Evolutionary conservation across 768 basidiomycete species (phyloP).

Genomic region (Leucocoprinus sp.): DNA sequence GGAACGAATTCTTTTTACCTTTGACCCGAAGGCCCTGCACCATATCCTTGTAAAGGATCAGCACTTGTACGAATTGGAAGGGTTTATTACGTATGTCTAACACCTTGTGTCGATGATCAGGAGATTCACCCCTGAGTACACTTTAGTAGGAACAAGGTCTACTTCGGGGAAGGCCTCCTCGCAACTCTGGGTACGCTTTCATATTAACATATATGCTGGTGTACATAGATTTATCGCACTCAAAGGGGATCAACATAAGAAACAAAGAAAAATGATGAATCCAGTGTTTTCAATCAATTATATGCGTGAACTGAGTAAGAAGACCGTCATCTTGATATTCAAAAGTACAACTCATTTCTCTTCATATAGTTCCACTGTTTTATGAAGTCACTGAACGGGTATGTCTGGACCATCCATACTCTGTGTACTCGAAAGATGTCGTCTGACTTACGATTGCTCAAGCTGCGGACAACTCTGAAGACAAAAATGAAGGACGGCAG

Average conservation of each 20-base stretch:
- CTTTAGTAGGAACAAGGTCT: conserved; percentile 14
- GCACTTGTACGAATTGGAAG: conserved; percentile 19
- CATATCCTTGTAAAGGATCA: conserved; percentile 37
- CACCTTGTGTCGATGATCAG: not conserved
- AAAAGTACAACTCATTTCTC: not conserved
- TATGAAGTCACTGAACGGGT: conserved; percentile 26
- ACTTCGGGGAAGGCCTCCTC: conserved; percentile 18
- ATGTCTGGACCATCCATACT: not conserved
- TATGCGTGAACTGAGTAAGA: conserved; percentile 28
- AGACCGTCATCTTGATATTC: not conserved
- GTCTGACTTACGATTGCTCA: not conserved
- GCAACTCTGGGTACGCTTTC: conserved; percentile 16
- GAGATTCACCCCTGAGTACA: no score
- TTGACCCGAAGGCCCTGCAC: conserved; percentile 37
- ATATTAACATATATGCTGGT: not conserved
- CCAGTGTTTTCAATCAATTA: conserved; percentile 27
- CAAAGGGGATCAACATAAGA: conserved; percentile 11
- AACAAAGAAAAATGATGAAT: conserved; percentile 29
- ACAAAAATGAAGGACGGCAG: conserved; percentile 20
- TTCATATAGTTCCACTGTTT: conserved; percentile 27
- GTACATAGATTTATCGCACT: not conserved
- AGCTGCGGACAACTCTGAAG: conserved; percentile 21
- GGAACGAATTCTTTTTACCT: conserved; percentile 11
- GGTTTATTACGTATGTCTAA: conserved; percentile 17
- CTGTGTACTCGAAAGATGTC: not conserved